Evolutionary conservation across 139 green algal species (phyloP).

Genomic region (Micractinium sp.): DNA sequence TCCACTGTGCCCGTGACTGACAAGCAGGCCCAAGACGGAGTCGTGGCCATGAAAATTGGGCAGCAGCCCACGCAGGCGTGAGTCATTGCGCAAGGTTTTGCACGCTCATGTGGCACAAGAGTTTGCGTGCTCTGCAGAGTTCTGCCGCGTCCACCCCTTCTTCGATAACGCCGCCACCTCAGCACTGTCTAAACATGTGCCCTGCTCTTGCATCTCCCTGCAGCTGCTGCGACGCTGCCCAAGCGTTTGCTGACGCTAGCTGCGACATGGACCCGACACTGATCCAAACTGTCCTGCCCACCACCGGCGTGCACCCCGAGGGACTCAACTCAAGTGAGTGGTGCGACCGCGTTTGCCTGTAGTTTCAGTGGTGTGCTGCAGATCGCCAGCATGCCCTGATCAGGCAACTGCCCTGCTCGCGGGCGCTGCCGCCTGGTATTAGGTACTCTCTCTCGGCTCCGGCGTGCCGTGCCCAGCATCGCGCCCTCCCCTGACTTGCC

Average conservation of each 20-base stretch:
- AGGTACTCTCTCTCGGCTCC: too few relatives aligned
- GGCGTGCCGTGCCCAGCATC: background rate
- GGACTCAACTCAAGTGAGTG: background rate
- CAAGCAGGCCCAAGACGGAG: background rate
- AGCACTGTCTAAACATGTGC: too few relatives aligned
- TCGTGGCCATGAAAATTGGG: background rate
- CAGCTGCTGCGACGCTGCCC: background rate
- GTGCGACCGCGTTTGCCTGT: background rate
- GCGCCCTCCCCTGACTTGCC: background rate
- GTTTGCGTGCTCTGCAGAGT: too few relatives aligned
- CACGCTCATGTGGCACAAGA: background rate
- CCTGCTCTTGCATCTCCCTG: background rate
- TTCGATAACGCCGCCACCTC: too few relatives aligned
- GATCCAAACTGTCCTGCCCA: background rate
- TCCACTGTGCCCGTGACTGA: background rate
- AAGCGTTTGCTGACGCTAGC: background rate
- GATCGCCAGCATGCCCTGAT: too few relatives aligned
- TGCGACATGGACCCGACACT: background rate
- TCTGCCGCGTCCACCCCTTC: too few relatives aligned
- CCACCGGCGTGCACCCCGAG: background rate
- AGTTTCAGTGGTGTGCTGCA: background rate
- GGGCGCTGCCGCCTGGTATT: too few relatives aligned
- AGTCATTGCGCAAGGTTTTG: background rate
- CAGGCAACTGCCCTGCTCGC: too few relatives aligned
- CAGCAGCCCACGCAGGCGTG: constrained; percentile 1